A percentile compares a stretch with the other conserved stretches of the same genome.
Evolutionary conservation across 805 yeast species (phyloP).

Genomic region (Starmera amethionina): DNA sequence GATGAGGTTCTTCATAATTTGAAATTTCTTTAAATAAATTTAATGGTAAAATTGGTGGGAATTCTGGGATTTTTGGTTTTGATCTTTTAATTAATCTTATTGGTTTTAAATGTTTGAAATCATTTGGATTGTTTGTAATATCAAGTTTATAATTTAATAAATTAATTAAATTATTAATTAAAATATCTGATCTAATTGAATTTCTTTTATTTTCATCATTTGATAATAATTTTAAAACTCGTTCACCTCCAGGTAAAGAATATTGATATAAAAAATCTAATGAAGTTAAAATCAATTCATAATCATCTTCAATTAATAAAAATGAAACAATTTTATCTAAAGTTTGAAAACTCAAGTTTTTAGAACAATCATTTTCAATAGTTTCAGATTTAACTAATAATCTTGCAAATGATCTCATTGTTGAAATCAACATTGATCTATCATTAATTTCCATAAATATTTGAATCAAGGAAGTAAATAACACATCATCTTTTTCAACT

Average conservation of each 20-base stretch:
- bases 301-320: constrained; percentile 48
- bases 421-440: constrained; percentile 56
- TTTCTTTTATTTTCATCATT: constrained; percentile 22
- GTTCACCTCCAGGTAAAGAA: constrained; percentile 49
- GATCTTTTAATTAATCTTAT: constrained; percentile 44
- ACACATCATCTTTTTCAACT: constrained; percentile 56
- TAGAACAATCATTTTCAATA: constrained; percentile 39
- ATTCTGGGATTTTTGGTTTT: constrained; percentile 52
- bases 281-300: constrained; percentile 61
- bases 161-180: constrained; percentile 53
- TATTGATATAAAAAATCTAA: constrained; percentile 80
- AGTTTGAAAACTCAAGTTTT: constrained; percentile 31
- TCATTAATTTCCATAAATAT: constrained; percentile 49
- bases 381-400: constrained; percentile 52
- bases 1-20: constrained; percentile 67
- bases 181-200: constrained; percentile 34
- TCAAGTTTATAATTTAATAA: constrained; percentile 41
- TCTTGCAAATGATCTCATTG: constrained; percentile 71
- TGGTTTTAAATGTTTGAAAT: constrained; percentile 12
- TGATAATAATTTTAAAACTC: constrained; percentile 40
- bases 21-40: constrained; percentile 52
- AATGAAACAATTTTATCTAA: constrained; percentile 49
- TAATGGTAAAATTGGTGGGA: constrained; percentile 51
- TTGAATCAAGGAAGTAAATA: constrained; percentile 46
- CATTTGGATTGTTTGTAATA: constrained; percentile 24